Conservation (phyloP, 2,329 filamentous ascomycete species). For the Colletotrichum paranaense region DNA sequence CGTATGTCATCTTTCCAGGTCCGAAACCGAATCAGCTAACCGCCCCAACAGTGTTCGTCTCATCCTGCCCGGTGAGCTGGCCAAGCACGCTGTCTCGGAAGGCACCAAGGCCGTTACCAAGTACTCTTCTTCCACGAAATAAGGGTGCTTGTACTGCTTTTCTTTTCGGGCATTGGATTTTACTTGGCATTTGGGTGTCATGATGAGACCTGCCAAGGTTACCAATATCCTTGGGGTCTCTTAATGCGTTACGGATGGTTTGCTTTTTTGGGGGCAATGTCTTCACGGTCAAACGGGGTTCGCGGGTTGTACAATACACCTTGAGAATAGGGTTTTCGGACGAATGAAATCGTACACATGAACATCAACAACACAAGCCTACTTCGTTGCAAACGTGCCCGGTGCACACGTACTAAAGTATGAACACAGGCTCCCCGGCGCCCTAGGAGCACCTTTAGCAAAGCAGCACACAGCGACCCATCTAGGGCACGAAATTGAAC, state of each 20-base stretch:
- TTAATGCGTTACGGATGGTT: slow-evolving; percentile 82
- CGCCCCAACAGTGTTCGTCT: slow-evolving; percentile 76
- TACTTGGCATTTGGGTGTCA: slow-evolving; percentile 70
- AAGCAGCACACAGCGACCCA: no score
- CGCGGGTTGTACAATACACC: slow-evolving; percentile 78
- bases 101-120: slow-evolving; percentile 99
- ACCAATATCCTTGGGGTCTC: slow-evolving; percentile 62
- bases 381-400: no score
- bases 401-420: neutral
- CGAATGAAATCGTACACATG: slow-evolving; percentile 73
- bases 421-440: no score
- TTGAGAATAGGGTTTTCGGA: slow-evolving; percentile 71
- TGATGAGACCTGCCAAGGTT: slow-evolving; percentile 63
- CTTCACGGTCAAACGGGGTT: slow-evolving; percentile 78
- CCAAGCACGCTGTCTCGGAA: slow-evolving; percentile 99
- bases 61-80: slow-evolving; percentile 97
- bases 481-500: neutral
- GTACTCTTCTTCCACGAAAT: slow-evolving; percentile 99
- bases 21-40: slow-evolving; percentile 65
- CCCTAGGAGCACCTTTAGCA: no score
- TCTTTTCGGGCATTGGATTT: slow-evolving; percentile 67
- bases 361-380: slow-evolving; percentile 42
- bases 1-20: slow-evolving; percentile 59
- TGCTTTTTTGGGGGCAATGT: slow-evolving; percentile 75
- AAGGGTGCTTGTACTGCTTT: slow-evolving; percentile 69